Conservation (phyloP, 306 rosid genomes). For the Cucurbita maxima region DNA sequence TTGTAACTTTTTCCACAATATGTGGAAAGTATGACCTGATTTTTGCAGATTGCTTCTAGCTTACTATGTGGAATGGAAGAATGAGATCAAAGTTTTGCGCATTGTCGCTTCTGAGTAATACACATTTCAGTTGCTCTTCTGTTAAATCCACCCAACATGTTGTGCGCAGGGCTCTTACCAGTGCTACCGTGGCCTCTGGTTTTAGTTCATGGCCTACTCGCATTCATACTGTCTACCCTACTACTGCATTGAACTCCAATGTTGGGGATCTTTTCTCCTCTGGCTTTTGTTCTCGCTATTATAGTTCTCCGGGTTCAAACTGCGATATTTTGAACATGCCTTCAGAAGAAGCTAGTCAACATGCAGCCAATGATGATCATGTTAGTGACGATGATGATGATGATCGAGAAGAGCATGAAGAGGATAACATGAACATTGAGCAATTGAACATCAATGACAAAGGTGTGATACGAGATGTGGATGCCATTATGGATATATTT, state of each 20-base stretch:
- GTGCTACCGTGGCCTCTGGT: neutral
- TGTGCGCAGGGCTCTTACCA: neutral
- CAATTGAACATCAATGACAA: slow-evolving; percentile 9
- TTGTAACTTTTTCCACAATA: neutral
- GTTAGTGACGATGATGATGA: neutral
- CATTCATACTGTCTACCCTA: neutral
- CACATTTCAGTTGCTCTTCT: neutral
- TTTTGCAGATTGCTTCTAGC: neutral
- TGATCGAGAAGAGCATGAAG: neutral
- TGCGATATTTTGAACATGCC: neutral
- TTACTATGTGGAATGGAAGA: neutral
- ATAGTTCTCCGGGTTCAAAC: neutral
- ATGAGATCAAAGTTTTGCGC: neutral
- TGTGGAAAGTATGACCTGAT: neutral
- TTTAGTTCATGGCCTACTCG: neutral
- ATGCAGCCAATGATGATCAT: neutral
- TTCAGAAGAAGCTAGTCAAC: neutral
- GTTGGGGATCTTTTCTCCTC: neutral
- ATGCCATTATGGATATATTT: slow-evolving; percentile 41
- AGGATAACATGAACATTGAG: slow-evolving; percentile 2
- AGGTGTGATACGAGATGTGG: slow-evolving; percentile 25
- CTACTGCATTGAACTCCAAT: neutral
- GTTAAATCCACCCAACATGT: neutral
- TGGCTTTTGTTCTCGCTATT: neutral
- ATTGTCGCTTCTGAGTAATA: neutral